Evolutionary conservation across 164 flowering plant genomes (phyloP).

Genomic region (Sextonia rubra): DNA sequence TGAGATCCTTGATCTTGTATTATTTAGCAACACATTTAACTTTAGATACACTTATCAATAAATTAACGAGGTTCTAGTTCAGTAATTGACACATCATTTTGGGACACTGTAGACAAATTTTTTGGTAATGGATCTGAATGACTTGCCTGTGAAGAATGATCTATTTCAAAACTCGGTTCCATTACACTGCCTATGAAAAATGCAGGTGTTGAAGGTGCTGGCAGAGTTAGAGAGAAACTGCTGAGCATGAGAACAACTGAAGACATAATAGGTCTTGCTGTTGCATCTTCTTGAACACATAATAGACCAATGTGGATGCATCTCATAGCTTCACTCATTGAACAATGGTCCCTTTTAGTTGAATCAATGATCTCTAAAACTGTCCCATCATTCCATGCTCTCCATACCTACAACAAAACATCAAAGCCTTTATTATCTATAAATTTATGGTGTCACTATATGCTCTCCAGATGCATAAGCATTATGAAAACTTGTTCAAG

Average conservation of each 20-base stretch:
- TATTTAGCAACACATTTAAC: too few species aligned
- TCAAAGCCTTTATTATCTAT: too few species aligned
- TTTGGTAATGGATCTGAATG: too few species aligned
- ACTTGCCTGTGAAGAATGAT: too few species aligned
- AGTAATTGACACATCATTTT: too few species aligned
- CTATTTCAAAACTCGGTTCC: not conserved
- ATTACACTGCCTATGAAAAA: slow-evolving; percentile 12
- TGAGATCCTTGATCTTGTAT: too few species aligned
- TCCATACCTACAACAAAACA: slow-evolving; percentile 17
- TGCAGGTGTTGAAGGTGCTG: slow-evolving; percentile 27
- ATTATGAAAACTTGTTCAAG: not conserved
- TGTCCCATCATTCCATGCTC: slow-evolving; percentile 15
- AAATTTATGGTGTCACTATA: too few species aligned
- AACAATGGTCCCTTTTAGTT: slow-evolving; percentile 4
- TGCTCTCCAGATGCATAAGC: too few species aligned
- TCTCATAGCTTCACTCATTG: slow-evolving; percentile 11
- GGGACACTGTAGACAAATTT: too few species aligned
- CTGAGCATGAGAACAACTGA: slow-evolving; percentile 16
- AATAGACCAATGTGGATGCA: slow-evolving; percentile 25
- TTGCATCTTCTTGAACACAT: slow-evolving; percentile 22
- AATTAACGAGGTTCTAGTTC: too few species aligned
- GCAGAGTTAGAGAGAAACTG: slow-evolving; percentile 17
- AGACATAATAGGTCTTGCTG: slow-evolving; percentile 21
- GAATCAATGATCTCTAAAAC: slow-evolving; percentile 12
- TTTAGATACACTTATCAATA: too few species aligned